phyloP scores from a whole-genome alignment of 305 asterid genomes.

The Rubia tinctorum region DNA sequence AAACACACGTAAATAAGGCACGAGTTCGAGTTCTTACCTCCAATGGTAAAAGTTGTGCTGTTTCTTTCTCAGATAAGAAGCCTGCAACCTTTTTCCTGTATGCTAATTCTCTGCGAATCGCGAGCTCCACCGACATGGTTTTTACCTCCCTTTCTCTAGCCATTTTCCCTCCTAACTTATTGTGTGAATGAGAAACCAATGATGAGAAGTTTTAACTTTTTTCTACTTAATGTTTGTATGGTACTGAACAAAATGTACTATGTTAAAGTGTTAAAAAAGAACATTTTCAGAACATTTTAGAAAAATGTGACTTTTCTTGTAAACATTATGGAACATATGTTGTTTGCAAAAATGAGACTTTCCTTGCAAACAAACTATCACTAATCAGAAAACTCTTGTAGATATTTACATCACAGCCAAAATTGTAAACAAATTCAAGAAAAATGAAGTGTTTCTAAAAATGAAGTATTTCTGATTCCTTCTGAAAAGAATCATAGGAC shows the following conservation, averaged over 20 bases:
- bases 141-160: conserved; percentile 21
- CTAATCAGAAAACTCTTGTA: neutral
- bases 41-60: conserved; percentile 15
- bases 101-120: conserved; percentile 24
- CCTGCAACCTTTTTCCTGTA: conserved; percentile 24
- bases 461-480: too few relatives aligned
- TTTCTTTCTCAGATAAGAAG: conserved; percentile 8
- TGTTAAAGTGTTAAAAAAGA: too few relatives aligned
- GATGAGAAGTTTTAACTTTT: neutral
- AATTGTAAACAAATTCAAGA: conserved; percentile 6
- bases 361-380: too few relatives aligned
- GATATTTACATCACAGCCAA: conserved; percentile 3
- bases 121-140: conserved; percentile 20
- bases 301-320: too few relatives aligned
- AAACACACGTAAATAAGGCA: neutral
- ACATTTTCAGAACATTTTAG: neutral
- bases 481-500: too few relatives aligned
- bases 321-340: neutral
- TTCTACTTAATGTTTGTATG: neutral
- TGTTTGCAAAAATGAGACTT: too few relatives aligned
- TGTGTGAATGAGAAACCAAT: neutral
- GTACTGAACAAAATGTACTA: neutral
- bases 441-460: too few relatives aligned
- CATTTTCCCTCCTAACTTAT: conserved; percentile 27
- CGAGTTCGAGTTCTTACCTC: conserved; percentile 15